Conservation (phyloP, 1,284 basidiomycete species). For the Microbotryum scabiosae region DNA sequence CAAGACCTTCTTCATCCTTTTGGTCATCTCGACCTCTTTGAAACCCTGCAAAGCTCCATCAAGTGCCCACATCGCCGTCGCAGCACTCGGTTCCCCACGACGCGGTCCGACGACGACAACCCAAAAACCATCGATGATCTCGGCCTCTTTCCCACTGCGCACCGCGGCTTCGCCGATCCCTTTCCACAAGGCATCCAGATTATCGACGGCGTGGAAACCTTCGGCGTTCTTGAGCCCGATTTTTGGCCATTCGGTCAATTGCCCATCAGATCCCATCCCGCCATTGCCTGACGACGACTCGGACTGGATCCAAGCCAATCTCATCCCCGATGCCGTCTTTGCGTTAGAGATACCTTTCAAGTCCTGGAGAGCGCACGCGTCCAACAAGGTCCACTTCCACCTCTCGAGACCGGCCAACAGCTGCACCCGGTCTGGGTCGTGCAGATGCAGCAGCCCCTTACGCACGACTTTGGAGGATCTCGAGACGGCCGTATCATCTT, state of each 20-base stretch:
- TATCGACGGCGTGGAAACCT: constrained; percentile 50
- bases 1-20: constrained; percentile 56
- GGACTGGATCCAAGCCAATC: constrained; percentile 2
- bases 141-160: constrained; percentile 48
- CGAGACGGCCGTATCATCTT: constrained; percentile 60
- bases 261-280: background rate
- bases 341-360: too few relatives aligned
- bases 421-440: too few relatives aligned
- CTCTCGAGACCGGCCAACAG: constrained; percentile 57
- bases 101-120: constrained; percentile 47
- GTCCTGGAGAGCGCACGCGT: constrained; percentile 48
- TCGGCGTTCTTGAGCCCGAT: constrained; percentile 55
- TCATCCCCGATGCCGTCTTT: background rate
- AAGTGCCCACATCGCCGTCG: constrained; percentile 62
- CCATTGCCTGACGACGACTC: background rate
- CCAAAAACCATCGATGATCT: constrained; percentile 72
- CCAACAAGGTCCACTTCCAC: constrained; percentile 76
- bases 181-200: constrained; percentile 61
- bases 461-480: constrained; percentile 59
- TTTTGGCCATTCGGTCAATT: constrained; percentile 32
- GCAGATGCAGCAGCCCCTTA: constrained; percentile 54
- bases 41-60: constrained; percentile 56
- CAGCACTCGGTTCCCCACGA: constrained; percentile 38
- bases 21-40: constrained; percentile 41
- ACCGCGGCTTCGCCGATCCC: constrained; percentile 55